Evolutionary conservation across 2,329 filamentous ascomycete species (phyloP).

Genomic region (Geoglossum cookeanum): DNA sequence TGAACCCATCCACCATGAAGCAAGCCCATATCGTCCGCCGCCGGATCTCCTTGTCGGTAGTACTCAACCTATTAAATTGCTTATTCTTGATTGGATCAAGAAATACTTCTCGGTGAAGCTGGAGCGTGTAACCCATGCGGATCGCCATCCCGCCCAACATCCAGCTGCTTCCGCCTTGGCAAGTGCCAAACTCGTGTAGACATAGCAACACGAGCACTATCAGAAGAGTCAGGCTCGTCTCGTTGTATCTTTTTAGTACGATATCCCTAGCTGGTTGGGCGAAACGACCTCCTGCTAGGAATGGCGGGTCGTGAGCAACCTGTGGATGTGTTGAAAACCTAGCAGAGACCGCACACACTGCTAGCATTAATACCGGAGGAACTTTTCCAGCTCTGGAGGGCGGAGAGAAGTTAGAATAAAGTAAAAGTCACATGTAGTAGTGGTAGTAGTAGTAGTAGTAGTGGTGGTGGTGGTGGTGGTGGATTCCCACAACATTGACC

Average conservation of each 20-base stretch:
- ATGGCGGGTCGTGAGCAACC: conserved; percentile 56
- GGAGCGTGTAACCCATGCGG: conserved; percentile 89
- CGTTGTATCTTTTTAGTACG: conserved; percentile 71
- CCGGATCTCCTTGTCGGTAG: conserved; percentile 83
- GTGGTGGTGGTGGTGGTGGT: too few relatives aligned
- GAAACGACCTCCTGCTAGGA: conserved; percentile 81
- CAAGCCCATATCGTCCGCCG: conserved; percentile 96
- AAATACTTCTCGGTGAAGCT: conserved; percentile 80
- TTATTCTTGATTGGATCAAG: conserved; percentile 48
- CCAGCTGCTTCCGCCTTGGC: conserved; percentile 91
- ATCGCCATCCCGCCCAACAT: conserved; percentile 87
- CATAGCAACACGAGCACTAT: conserved; percentile 79
- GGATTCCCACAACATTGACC: conserved; percentile 3
- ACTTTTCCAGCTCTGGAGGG: conserved; percentile 46
- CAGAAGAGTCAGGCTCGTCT: conserved; percentile 88
- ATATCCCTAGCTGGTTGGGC: conserved; percentile 74
- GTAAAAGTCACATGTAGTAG: too few relatives aligned
- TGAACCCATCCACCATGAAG: conserved; percentile 94
- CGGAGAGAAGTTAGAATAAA: too few relatives aligned
- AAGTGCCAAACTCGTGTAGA: conserved; percentile 90
- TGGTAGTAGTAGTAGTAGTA: too few relatives aligned
- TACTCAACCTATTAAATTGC: conserved; percentile 41
- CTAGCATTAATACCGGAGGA: conserved; percentile 79
- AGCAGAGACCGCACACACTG: conserved; percentile 87
- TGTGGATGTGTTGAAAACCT: conserved; percentile 82